Base-by-base conservation (phyloP, 768 basidiomycete genomes). In the Leccinum olivaceopallidum region DNA sequence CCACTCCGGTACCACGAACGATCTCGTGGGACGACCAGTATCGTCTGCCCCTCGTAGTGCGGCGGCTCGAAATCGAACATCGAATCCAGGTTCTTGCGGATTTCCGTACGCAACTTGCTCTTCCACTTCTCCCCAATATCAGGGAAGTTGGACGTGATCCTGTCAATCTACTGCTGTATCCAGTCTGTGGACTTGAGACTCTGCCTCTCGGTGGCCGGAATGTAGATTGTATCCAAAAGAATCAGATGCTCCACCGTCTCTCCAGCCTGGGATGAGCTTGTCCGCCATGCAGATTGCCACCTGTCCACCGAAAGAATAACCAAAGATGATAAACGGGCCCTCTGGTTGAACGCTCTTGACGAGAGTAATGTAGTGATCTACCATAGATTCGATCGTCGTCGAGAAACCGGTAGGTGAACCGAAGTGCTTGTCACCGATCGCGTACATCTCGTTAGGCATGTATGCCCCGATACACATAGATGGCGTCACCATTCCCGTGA, bases 61-160 rank as follows among this genome's bases (percentile, higher is more conserved):
- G 64, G 68, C 20, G 72, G 68, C 48, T 73, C 70, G n/a, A 68
- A 73, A 53, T 69, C 72, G 57, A 73, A 73, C 72, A 73, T 73
- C 3, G 65, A 71, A 7, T 73, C 72, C 61, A 73, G 53, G 57
- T 73, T 73, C 66, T 73, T 73, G 30, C 68, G 66, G 50, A 73
- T 71, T 63, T 73, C 71, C 14, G 61, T 62, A 44, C 68, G 69
- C 48, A 73, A 44, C 57, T 69, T 73, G 60, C 57, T 68, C 34
- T 73, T 71, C 71, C 71, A 73, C 52, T 63, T 69, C 44, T 73
- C 72, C 7, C 71, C 72, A 13, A 73, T 73, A 20, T 73, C 71
- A n/a, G 64, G 68, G 64, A 73, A 73, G 63, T 73, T 71, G 58
- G 65, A 59, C 13, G 65, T 67, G 61, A 73, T 73, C 50, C 70